A percentile compares a stretch with the other conserved stretches of the same genome.
phyloP scores from a whole-genome alignment of 2,329 filamentous ascomycete genomes.

The Curvularia eragrostidis region DNA sequence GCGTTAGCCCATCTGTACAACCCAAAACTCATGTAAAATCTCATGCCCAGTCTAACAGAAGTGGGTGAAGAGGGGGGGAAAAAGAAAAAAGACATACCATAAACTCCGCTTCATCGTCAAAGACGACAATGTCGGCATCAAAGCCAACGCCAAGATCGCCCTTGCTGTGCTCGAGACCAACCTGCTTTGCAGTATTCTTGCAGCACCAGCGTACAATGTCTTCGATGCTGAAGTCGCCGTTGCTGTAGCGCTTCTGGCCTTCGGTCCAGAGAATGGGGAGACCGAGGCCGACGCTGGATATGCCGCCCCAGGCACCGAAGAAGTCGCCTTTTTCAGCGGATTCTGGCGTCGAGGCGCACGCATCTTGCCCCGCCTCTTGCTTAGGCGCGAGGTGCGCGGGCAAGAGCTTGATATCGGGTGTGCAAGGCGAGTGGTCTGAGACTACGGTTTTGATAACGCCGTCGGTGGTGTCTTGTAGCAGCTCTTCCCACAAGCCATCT shows the following conservation, averaged over 20 bases:
- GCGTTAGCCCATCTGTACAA: background rate
- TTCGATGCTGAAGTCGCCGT: conserved; percentile 61
- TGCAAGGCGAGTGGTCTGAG: conserved; percentile 95
- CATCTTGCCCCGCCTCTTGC: conserved; percentile 38
- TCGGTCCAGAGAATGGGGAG: conserved; percentile 89
- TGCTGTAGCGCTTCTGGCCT: conserved; percentile 64
- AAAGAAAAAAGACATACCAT: conserved; percentile 59
- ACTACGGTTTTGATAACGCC: conserved; percentile 92
- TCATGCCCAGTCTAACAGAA: background rate
- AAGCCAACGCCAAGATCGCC: conserved; percentile 81
- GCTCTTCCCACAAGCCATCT: conserved; percentile 84
- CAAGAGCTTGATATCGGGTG: conserved; percentile 88
- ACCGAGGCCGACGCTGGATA: conserved; percentile 90
- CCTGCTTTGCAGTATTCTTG: conserved; percentile 84
- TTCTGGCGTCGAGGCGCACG: background rate
- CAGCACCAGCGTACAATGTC: conserved; percentile 88
- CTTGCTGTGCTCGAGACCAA: conserved; percentile 81
- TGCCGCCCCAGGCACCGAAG: conserved; percentile 95
- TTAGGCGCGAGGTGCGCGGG: conserved; percentile 70
- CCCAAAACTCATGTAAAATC: no score
- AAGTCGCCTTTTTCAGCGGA: conserved; percentile 72
- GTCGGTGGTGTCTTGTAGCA: conserved; percentile 61
- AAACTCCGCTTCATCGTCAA: conserved; percentile 84
- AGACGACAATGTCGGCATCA: conserved; percentile 91
- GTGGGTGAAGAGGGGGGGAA: background rate